Evolutionary conservation across 2,329 filamentous ascomycete genomes (phyloP), one percentile per base, ranked within the genome.

Genomic region (Hysterium pulicare): DNA sequence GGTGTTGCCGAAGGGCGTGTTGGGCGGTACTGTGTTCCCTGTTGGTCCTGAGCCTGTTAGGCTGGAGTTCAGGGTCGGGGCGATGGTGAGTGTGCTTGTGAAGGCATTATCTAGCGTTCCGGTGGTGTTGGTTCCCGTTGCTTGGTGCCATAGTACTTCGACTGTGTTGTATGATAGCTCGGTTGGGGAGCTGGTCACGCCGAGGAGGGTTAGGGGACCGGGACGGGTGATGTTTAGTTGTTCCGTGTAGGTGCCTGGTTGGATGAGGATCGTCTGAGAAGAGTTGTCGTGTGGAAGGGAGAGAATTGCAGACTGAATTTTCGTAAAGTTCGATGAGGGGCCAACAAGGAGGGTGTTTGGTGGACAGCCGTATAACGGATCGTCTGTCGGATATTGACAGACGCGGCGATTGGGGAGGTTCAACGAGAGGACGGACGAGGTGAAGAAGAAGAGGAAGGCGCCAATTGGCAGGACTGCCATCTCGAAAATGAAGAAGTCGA

Each of bases 181-280:
- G 11, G 72, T 70, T 3, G 76, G 72, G 2, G 59, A 51, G 2
- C 71, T 74, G 1, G 75, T 79, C 47, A 79, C 71, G n/a, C 81
- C 82, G 0, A 84, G 71, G 5, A 85, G 69, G 21, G 79, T 82
- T 5, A 84, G 66, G 0, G 82, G 80, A 0, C 77, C 81, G 2
- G 68, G 61, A 1, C 82, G 78, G 3, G 82, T 85, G 45, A 85
- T 71, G 49, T 86, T 86, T 46, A 86, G 64, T 61, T 83, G 80
- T 54, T 84, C 82, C 1, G 68, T 76, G 53, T 85, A 85, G 45
- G 71, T 73, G 0, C 82, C 82, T 0, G 79, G 71, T 0, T 76
- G 73, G 34, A 85, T 75, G 10, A 85, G 71, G 50, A 86, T 83
- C 15, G 73, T 72, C 43, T 76, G 69, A 0, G 73, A 57, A 5